These are phyloP conservation scores for Diplodia intermedia DNA, from an alignment of 2,329 filamentous ascomycete genomes.

Conservation along the genomic window DNA sequence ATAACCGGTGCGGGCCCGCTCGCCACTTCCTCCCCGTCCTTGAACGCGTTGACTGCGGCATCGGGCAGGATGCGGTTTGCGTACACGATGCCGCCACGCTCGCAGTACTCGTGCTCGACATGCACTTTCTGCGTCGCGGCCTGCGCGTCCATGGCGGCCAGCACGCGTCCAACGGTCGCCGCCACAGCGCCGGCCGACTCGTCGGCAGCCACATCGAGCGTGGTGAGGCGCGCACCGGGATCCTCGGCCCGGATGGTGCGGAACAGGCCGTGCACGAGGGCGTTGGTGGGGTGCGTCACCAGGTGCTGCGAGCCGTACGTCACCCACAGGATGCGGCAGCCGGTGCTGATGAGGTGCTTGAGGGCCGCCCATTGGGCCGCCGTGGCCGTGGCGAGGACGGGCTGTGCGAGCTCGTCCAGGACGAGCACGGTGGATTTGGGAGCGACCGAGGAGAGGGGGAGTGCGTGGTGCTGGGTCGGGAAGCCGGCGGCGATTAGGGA, in stretches of 20 bases:
- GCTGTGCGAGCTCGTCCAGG: constrained; percentile 13
- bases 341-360: constrained; percentile 14
- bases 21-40: not conserved
- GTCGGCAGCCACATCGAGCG: constrained; percentile 15
- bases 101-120: constrained; percentile 15
- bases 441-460: not conserved
- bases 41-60: constrained; percentile 1
- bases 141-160: not conserved
- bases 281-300: constrained; percentile 2
- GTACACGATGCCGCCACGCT: constrained; percentile 1
- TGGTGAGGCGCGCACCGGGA: constrained; percentile 1
- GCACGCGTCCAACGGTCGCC: not conserved
- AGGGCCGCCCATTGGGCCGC: not conserved
- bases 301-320: constrained; percentile 16
- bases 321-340: constrained; percentile 14
- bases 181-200: not conserved
- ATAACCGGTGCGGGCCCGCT: not conserved
- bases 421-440: constrained; percentile 23
- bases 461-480: not conserved
- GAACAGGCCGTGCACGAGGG: constrained; percentile 8
- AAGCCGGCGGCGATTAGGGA: not conserved
- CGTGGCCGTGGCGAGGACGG: constrained; percentile 12
- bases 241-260: constrained; percentile 24
- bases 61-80: constrained; percentile 13
- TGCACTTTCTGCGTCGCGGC: not conserved